A percentile compares a stretch with the other conserved stretches of the same genome.
phyloP scores from a whole-genome alignment of 257 asterid species.

The Nicotiana obtusifolia region DNA sequence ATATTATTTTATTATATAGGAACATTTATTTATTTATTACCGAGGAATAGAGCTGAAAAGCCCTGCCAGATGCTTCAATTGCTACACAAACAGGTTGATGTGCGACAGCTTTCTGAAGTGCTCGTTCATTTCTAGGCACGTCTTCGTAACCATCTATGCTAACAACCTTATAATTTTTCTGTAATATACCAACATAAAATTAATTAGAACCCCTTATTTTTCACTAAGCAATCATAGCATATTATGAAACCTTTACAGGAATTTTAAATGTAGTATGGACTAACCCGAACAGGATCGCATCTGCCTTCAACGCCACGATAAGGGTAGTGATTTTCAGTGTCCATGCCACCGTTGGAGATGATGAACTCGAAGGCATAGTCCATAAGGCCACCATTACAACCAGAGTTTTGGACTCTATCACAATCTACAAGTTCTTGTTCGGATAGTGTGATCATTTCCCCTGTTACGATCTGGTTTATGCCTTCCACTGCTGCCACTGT shows the following conservation, averaged over 20 bases:
- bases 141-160: conserved; percentile 80
- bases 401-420: conserved; percentile 41
- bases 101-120: conserved; percentile 71
- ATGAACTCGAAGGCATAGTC: conserved; percentile 73
- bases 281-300: conserved; percentile 58
- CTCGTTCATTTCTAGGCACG: conserved; percentile 55
- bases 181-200: not conserved
- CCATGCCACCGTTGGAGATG: conserved; percentile 64
- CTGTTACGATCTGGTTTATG: conserved; percentile 52
- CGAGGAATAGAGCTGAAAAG: conserved; percentile 60
- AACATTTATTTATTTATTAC: conserved; percentile 21
- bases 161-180: conserved; percentile 70
- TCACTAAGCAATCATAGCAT: not conserved
- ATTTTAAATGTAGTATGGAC: not conserved
- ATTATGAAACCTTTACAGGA: not conserved
- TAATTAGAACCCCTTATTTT: not conserved
- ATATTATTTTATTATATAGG: not conserved
- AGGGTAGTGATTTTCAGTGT: conserved; percentile 71
- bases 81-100: conserved; percentile 86
- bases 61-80: conserved; percentile 77
- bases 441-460: conserved; percentile 51
- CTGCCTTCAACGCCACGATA: conserved; percentile 49
- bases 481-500: conserved; percentile 66
- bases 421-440: conserved; percentile 81
- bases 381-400: conserved; percentile 86